Percentiles rank a stretch among this genome's conserved stretches.
Conservation (phyloP, 371 early-diverging fungal species). For the Capillidium heterosporum region DNA sequence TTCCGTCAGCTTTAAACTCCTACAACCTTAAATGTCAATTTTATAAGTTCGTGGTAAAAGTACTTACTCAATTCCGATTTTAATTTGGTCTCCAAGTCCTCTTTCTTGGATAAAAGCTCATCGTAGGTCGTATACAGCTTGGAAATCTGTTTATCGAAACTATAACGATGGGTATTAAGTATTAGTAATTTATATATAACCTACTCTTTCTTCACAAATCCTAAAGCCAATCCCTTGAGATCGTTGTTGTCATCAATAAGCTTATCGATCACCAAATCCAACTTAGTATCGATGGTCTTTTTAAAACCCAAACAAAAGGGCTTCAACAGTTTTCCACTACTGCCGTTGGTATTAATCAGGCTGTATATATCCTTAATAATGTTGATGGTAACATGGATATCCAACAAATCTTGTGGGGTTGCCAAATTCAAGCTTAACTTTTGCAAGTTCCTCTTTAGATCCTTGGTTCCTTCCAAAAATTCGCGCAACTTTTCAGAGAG, state of each 20-base stretch:
- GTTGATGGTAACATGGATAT: slow-evolving; percentile 5
- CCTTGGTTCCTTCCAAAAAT: slow-evolving; percentile 30
- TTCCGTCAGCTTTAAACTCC: slow-evolving; percentile 15
- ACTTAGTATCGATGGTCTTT: too few relatives aligned
- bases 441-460: slow-evolving; percentile 51
- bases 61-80: slow-evolving; percentile 16
- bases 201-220: too few relatives aligned
- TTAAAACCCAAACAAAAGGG: too few relatives aligned
- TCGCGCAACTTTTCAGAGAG: slow-evolving; percentile 26
- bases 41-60: background rate
- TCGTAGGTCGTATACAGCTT: background rate
- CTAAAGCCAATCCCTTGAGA: too few relatives aligned
- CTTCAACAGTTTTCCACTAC: too few relatives aligned
- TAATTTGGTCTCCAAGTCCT: slow-evolving; percentile 13
- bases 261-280: too few relatives aligned
- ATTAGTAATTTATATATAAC: too few relatives aligned
- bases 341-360: too few relatives aligned
- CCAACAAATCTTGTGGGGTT: slow-evolving; percentile 40
- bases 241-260: too few relatives aligned
- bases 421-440: slow-evolving; percentile 40
- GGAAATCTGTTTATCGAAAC: background rate
- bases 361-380: too few relatives aligned
- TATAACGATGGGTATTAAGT: background rate
- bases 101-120: slow-evolving; percentile 10
- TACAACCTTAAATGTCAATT: background rate